These are phyloP conservation scores for Trichoderma erinaceum DNA, from an alignment of 495 filamentous ascomycete genomes.

Conservation along the genomic window DNA sequence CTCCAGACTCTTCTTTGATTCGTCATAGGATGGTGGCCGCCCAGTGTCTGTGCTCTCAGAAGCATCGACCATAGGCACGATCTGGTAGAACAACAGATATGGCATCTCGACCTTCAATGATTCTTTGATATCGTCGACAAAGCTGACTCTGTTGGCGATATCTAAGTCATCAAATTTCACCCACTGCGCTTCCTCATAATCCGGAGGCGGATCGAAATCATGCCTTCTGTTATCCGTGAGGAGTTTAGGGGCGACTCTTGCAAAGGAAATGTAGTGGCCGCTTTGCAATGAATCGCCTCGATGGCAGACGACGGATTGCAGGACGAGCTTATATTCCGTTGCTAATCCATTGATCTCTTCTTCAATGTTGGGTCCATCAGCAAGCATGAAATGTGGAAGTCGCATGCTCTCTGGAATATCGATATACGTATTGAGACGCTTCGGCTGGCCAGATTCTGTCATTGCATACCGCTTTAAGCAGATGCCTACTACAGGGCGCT, in stretches of 20 bases:
- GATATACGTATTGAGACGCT: slow-evolving; percentile 69
- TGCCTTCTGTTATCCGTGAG: slow-evolving; percentile 48
- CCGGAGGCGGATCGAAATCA: slow-evolving; percentile 43
- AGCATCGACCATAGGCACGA: slow-evolving; percentile 74
- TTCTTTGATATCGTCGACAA: slow-evolving; percentile 71
- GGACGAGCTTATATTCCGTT: slow-evolving; percentile 69
- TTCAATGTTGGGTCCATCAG: slow-evolving; percentile 57
- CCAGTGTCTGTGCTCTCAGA: slow-evolving; percentile 35
- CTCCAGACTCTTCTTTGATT: slow-evolving; percentile 25
- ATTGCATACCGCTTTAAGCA: slow-evolving; percentile 88
- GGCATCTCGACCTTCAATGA: slow-evolving; percentile 77
- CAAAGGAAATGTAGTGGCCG: slow-evolving; percentile 84
- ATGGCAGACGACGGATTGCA: slow-evolving; percentile 89
- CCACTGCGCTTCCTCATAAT: slow-evolving; percentile 65
- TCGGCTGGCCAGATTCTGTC: slow-evolving; percentile 57
- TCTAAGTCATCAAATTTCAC: slow-evolving; percentile 86
- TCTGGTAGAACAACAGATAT: slow-evolving; percentile 93
- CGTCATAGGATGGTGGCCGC: slow-evolving; percentile 52
- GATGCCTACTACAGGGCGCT: slow-evolving; percentile 78
- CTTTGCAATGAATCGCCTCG: slow-evolving; percentile 81
- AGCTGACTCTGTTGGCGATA: slow-evolving; percentile 50
- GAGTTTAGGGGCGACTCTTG: slow-evolving; percentile 58
- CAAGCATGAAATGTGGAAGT: slow-evolving; percentile 82
- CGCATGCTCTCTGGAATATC: slow-evolving; percentile 89
- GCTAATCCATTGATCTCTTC: slow-evolving; percentile 56